phyloP scores from a whole-genome alignment of 2,329 filamentous ascomycete species.

The Apiospora sp. region DNA sequence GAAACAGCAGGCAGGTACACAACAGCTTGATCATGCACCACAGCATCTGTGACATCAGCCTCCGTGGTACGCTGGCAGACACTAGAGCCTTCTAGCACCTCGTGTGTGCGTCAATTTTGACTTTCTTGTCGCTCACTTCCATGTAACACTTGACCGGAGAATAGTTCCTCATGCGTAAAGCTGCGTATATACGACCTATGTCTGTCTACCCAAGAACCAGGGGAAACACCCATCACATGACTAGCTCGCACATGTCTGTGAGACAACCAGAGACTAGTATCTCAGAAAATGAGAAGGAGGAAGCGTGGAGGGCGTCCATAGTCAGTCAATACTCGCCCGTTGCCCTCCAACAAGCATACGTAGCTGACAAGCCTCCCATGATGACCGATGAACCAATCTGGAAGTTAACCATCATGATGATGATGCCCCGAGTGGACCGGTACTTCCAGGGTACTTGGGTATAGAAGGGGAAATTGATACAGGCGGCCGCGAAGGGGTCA shows the following conservation, averaged over 20 bases:
- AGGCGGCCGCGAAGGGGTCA: not conserved
- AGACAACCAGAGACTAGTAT: not conserved
- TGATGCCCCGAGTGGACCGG: not conserved
- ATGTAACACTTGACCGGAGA: constrained; percentile 16
- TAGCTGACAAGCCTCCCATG: not conserved
- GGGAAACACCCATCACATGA: not conserved
- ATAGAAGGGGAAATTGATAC: not conserved
- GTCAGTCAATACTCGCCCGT: not conserved
- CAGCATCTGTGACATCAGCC: not conserved
- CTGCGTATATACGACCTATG: not conserved
- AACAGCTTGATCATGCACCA: not conserved
- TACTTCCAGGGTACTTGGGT: not conserved
- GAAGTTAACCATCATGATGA: not conserved
- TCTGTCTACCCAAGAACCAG: not conserved
- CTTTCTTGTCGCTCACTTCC: not conserved
- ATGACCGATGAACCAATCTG: not conserved
- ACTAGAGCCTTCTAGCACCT: not conserved
- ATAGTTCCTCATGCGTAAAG: not conserved
- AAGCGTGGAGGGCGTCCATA: not conserved
- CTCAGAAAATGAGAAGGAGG: not conserved
- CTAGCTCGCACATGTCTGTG: not conserved
- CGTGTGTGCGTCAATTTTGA: not conserved
- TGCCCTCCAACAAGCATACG: not conserved
- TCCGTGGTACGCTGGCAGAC: not conserved
- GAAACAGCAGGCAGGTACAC: not conserved